Percentiles rank a stretch among this genome's conserved stretches.
Evolutionary conservation across 2,329 filamentous ascomycete species (phyloP).

Genomic region (Hypoxylon sp.): DNA sequence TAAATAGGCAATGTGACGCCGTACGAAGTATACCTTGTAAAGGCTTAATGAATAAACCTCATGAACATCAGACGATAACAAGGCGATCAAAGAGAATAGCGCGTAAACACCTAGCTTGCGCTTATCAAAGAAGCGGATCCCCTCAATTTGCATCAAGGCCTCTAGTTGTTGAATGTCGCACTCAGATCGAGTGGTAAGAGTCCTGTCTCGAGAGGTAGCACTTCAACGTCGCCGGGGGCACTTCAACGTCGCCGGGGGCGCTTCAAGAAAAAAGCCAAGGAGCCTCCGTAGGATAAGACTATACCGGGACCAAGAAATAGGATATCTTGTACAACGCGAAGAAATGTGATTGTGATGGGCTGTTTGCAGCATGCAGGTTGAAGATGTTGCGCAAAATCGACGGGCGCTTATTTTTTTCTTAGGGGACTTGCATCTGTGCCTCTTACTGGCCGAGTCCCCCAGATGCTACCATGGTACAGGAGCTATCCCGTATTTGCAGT

Average conservation of each 20-base stretch:
- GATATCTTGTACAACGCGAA: slow-evolving; percentile 2
- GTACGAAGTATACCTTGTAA: not conserved
- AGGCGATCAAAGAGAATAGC: not conserved
- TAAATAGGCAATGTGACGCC: slow-evolving; percentile 8
- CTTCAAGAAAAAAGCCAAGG: slow-evolving; percentile 27
- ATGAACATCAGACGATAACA: not conserved
- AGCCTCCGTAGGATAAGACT: slow-evolving; percentile 16
- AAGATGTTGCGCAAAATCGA: slow-evolving; percentile 13
- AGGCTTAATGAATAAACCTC: not conserved
- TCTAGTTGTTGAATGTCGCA: not conserved
- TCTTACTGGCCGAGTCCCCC: not conserved
- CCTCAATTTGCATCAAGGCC: no score
- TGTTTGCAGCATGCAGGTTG: slow-evolving; percentile 45
- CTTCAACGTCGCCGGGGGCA: slow-evolving; percentile 29
- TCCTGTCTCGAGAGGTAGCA: slow-evolving; percentile 10
- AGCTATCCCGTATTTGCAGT: slow-evolving; percentile 2
- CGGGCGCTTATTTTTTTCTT: slow-evolving; percentile 37
- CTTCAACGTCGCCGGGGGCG: slow-evolving; percentile 36
- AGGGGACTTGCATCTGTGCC: not conserved
- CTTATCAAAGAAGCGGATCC: no score
- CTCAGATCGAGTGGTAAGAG: not conserved
- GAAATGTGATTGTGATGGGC: slow-evolving; percentile 49
- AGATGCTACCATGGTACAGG: not conserved
- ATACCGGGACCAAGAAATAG: slow-evolving; percentile 29
- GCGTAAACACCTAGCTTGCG: no score